phyloP scores from a whole-genome alignment of 352 stramenopile species.

The Stephanocyclus meneghinianus region DNA sequence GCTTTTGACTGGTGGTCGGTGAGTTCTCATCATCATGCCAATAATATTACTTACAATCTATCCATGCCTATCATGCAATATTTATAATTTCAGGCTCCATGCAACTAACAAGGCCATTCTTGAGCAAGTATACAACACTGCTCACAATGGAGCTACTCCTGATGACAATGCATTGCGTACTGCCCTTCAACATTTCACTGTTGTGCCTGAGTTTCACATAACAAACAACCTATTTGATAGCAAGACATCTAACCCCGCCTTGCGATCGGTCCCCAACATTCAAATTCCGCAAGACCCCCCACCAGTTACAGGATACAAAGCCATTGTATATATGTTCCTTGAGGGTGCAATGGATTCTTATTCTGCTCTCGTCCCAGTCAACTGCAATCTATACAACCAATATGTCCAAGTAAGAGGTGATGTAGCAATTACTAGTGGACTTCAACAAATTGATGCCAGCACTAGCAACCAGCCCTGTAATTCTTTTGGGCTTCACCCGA shows the following conservation, averaged over 20 bases:
- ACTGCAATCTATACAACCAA: constrained; percentile 45
- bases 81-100: constrained; percentile 12
- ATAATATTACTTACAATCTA: too few relatives aligned
- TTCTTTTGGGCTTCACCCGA: constrained; percentile 62
- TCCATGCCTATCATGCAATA: too few relatives aligned
- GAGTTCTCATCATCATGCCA: too few relatives aligned
- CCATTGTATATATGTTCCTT: constrained; percentile 75
- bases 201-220: constrained; percentile 63
- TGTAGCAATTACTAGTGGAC: constrained; percentile 48
- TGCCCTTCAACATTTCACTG: constrained; percentile 49
- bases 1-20: constrained; percentile 58
- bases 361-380: constrained; percentile 38
- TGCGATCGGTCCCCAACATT: constrained; percentile 26
- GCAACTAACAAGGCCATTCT: constrained; percentile 38
- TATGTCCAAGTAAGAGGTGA: constrained; percentile 54
- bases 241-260: constrained; percentile 4
- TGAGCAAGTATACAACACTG: constrained; percentile 33
- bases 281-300: constrained; percentile 20
- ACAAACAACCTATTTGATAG: constrained; percentile 50
- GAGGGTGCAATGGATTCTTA: constrained; percentile 62
- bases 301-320: constrained; percentile 65
- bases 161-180: constrained; percentile 33
- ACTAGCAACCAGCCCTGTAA: constrained; percentile 54
- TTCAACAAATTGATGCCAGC: constrained; percentile 46
- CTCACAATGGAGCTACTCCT: constrained; percentile 9